phyloP scores from a whole-genome alignment of 306 rosid genomes.

The Prosopis cineraria region DNA sequence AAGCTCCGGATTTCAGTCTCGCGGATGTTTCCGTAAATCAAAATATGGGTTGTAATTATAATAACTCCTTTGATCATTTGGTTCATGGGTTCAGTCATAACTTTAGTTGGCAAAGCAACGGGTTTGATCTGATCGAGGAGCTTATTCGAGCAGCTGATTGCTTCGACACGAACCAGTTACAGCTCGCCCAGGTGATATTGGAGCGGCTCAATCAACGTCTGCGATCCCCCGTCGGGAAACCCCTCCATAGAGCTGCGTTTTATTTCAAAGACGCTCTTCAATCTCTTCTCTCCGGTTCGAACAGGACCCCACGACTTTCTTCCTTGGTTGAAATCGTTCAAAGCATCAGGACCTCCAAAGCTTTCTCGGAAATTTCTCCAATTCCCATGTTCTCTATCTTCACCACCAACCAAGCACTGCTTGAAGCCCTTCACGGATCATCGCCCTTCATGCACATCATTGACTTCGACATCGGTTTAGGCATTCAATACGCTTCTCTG shows the following conservation, averaged over 20 bases:
- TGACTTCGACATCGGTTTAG: constrained; percentile 87
- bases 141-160: constrained; percentile 75
- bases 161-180: constrained; percentile 67
- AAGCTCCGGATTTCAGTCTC: constrained; percentile 47
- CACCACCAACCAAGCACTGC: constrained; percentile 86
- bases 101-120: constrained; percentile 31
- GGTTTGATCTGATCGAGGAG: constrained; percentile 70
- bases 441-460: constrained; percentile 69
- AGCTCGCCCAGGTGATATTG: constrained; percentile 63
- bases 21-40: constrained; percentile 50
- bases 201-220: constrained; percentile 79
- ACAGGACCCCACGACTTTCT: constrained; percentile 48
- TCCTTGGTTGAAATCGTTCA: constrained; percentile 74
- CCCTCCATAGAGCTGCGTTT: constrained; percentile 68
- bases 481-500: constrained; percentile 82
- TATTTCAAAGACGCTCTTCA: constrained; percentile 82
- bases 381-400: constrained; percentile 85
- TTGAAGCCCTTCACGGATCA: constrained; percentile 59
- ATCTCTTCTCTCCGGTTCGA: constrained; percentile 65
- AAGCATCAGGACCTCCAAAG: constrained; percentile 62
- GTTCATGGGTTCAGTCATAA: constrained; percentile 27
- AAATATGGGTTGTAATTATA: constrained; percentile 6
- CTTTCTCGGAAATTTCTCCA: constrained; percentile 73
- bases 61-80: constrained; percentile 28
- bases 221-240: constrained; percentile 52